Base-by-base conservation (phyloP, 2,329 filamentous ascomycete species). In the Lachnellula occidentalis region DNA sequence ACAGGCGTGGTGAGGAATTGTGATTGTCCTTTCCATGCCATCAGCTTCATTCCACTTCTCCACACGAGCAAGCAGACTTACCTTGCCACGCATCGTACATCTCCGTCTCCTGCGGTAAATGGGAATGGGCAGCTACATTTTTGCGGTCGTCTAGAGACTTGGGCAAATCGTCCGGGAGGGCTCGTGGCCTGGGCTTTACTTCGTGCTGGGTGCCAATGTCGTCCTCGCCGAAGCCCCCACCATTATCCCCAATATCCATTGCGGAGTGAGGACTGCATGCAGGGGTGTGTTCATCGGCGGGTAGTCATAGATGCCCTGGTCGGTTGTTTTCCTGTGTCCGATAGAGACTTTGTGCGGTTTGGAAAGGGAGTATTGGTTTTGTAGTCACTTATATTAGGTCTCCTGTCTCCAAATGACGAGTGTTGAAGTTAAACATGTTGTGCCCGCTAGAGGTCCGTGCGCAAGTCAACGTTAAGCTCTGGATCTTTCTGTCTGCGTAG, bases 41-140 rank as follows among this genome's bases (percentile, higher is more conserved):
- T 54, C 42, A 62, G 36, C 50, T 17, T 61, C 53, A 60, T 50
- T 51, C 52, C 24, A 37, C 47, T 57, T 58, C 48, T 57, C 24
- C n/a, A 50, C 41, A 31, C 24, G 36, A 45, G 12, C 31, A 9
- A 49, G 46, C 34, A 41, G 45, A 45, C 36, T 45, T 71, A 87
- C 92, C 92, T 85, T 97, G 91, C 94, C 94, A 99, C 64, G 90
- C 94, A 80, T 99, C 94, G 71, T 97, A 99, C 76, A 96, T 90
- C 77, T 97, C 94, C 41, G 92, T 96, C 77, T 97, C 94, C 39
- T 79, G 78, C 53, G 87, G 80, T 60, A 85, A 81, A 46, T 71
- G 64, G 27, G 76, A 81, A 46, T 71, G 64, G 27, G 76, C 78
- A 4, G 85, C 81, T 34, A 87, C 80, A 66, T 79, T 79, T 64